Evolutionary conservation across 345 rosid genomes (phyloP), one percentile per base, ranked within the genome.

Genomic region (Hibiscus syriacus): DNA sequence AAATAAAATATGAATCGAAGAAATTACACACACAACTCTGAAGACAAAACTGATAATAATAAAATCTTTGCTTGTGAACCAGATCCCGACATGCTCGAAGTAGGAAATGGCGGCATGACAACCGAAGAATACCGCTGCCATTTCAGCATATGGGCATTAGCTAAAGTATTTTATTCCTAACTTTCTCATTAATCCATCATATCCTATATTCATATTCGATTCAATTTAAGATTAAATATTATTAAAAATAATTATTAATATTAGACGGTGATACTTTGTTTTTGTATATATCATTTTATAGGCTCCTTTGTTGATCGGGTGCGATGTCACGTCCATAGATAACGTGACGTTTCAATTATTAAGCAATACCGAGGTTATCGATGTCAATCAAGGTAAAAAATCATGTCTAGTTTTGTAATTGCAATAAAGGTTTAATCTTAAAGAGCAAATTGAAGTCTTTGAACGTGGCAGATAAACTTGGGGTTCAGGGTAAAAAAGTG

Each of bases 61-160:
- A 34, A 1, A 34, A 6, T 7, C 10, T 10, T 8, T 8, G 7
- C 16, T 45, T 20, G 17, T 55, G 72, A 5, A 56, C 59, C 75
- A 87, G 93, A 87, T 70, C 90, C 93, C 0, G 93, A 87, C 74
- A 87, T 87, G 90, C 85, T 87, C 30, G 93, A 87, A 77, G 84
- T 87, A 29, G 93, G 90, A 12, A 87, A 87, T 66, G 90, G 93
- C 36, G 87, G 90, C 25, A 85, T 87, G 93, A 87, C 81, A 5
- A 73, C 78, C 0, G 84, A 82, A n/a, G 93, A 87, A 65, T 85
- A 87, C 45, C 76, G 77, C 13, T 81, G 82, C 32, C 90, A 87
- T 74, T 87, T 87, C 52, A 87, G 90, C 79, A 80, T 87, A 54
- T 87, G 93, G 93, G 87, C 90, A 56, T 64, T 85, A 45, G 82